Percentiles rank a stretch among this genome's conserved stretches.
Evolutionary conservation across 2,329 filamentous ascomycete genomes (phyloP).

Genomic region (Diaporthe citriasiana): DNA sequence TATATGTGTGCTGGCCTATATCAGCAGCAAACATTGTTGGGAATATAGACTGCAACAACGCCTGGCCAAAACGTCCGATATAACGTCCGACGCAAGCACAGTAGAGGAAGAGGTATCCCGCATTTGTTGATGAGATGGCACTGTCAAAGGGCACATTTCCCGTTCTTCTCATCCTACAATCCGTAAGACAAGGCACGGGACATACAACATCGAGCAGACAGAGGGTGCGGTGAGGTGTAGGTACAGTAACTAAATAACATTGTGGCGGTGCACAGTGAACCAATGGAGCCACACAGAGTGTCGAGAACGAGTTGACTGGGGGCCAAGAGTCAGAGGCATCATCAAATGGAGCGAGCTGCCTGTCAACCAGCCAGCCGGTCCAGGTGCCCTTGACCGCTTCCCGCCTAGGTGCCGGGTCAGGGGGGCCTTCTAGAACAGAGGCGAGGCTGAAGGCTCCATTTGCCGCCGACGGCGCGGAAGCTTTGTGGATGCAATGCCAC

Average conservation of each 20-base stretch:
- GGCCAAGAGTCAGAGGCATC: conserved; percentile 17
- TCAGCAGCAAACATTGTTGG: not conserved
- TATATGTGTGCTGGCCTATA: not conserved
- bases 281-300: conserved; percentile 16
- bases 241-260: not conserved
- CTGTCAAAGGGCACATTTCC: not conserved
- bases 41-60: not conserved
- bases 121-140: not conserved
- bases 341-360: conserved; percentile 18
- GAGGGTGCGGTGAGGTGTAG: not conserved
- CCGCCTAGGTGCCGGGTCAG: conserved; percentile 36
- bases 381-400: conserved; percentile 38
- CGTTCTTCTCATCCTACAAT: not conserved
- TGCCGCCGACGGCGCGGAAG: conserved; percentile 26
- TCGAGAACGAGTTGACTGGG: conserved; percentile 3
- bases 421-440: conserved; percentile 37
- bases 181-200: not conserved
- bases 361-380: conserved; percentile 18
- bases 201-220: no score
- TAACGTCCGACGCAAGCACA: not conserved
- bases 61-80: not conserved
- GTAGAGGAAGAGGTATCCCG: not conserved
- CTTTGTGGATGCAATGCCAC: conserved; percentile 37
- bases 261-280: conserved; percentile 30
- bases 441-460: conserved; percentile 35